Base-by-base conservation (phyloP, 164 flowering plant genomes). In the Nelumbo lutea region DNA sequence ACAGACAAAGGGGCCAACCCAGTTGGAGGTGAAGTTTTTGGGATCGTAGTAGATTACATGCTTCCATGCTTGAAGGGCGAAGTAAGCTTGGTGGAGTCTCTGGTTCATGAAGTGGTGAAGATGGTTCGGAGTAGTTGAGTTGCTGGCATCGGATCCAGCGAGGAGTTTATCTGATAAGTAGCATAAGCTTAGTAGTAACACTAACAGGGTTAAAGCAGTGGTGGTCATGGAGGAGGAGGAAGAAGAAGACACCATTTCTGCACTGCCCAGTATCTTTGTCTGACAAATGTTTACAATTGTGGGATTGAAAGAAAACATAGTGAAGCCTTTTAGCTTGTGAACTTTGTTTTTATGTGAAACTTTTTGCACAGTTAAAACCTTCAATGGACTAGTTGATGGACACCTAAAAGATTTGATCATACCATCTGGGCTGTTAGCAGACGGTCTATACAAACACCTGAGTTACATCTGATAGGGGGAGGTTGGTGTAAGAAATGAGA, bases 51-150 rank as follows among this genome's bases (percentile, higher is more conserved):
- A 85, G 67, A 91, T 88, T 4, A 82, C 91, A 0, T 59, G 70
- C 64, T 91, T 91, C 97, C 97, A 91, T 44, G 91, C 89, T 71
- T 89, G 93, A 66, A 91, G 80, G 4, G 91, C 93, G 40, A 77
- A 40, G 67, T 81, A 89, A 53, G 97, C 95, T 72, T 78, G 82
- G 39, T 76, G 78, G 65, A 89, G 90, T 59, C 83, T 78, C 0
- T 80, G 76, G 76, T 86, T 87, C 9, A 74, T 44, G 4, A 43
- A 14, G 58, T 57, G 66, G 67, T 43, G 77, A 69, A 59, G 75
- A 66, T 75, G 79, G 69, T 65, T 73, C 14, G 27, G 76, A 69
- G 64, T 9, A 64, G 73, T 27, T 60, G 80, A 52, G 71, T 60
- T 52, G 53, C 68, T 56, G 44, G 76, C 78, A 59, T 79, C 85